phyloP scores from a whole-genome alignment of 192 early-diverging fungal species.

The Coemansia sp. region DNA sequence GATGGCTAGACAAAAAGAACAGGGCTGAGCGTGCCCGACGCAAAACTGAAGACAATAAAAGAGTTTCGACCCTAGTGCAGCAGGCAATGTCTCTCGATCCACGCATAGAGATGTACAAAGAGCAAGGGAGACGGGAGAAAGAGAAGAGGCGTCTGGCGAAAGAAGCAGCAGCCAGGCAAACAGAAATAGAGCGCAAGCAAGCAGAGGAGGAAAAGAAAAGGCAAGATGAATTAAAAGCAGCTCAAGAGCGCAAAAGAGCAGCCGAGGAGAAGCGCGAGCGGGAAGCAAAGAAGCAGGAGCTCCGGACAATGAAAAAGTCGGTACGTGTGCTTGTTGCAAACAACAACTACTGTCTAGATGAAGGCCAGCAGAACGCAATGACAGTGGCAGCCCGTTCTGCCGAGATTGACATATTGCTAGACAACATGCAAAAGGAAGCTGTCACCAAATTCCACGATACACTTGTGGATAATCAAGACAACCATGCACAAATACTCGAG shows the following conservation, averaged over 20 bases:
- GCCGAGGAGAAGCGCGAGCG: conserved; percentile 38
- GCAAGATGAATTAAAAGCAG: conserved; percentile 3
- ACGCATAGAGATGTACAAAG: conserved; percentile 70
- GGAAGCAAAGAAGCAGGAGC: conserved; percentile 51
- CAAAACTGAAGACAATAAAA: conserved; percentile 82
- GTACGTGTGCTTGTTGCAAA: conserved; percentile 54
- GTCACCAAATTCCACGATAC: conserved; percentile 33
- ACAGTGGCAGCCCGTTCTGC: conserved; percentile 17
- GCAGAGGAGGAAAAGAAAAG: conserved; percentile 12
- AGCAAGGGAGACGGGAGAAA: conserved; percentile 63
- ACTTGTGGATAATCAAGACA: conserved; percentile 9
- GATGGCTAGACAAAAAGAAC: conserved; percentile 77
- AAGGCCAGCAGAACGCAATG: not conserved
- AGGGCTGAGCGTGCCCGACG: conserved; percentile 65
- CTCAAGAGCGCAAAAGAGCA: conserved; percentile 35
- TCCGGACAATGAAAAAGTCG: conserved; percentile 25
- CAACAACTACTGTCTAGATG: conserved; percentile 48
- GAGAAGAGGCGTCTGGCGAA: conserved; percentile 25
- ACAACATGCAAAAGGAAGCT: conserved; percentile 52
- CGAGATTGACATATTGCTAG: conserved; percentile 60
- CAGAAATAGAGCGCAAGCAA: conserved; percentile 29
- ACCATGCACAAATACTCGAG: not conserved
- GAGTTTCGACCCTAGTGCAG: conserved; percentile 65
- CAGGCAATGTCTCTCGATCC: conserved; percentile 72
- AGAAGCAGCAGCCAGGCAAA: conserved; percentile 36